phyloP scores from a whole-genome alignment of 1,284 basidiomycete species.

The Meripilus lineatus region DNA sequence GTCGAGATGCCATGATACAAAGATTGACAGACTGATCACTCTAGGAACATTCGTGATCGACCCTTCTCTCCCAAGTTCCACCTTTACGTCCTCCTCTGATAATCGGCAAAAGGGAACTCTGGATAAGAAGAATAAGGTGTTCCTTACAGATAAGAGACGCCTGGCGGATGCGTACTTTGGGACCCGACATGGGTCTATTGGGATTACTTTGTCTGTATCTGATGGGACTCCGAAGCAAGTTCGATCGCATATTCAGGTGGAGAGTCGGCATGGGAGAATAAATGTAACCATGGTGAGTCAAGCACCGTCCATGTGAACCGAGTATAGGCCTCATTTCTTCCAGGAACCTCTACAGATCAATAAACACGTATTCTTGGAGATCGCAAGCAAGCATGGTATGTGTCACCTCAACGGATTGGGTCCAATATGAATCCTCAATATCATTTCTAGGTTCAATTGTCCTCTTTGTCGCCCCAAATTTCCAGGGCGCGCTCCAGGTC shows the following conservation, averaged over 20 bases:
- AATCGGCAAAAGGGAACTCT: not conserved
- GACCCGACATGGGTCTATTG: no score
- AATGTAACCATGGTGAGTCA: no score
- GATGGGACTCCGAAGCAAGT: no score
- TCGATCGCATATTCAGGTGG: no score
- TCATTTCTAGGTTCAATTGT: not conserved
- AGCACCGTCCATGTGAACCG: no score
- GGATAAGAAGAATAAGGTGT: not conserved
- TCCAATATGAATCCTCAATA: not conserved
- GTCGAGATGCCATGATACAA: not conserved
- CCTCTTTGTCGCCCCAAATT: not conserved
- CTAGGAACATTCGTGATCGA: not conserved
- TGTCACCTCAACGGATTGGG: not conserved
- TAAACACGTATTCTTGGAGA: not conserved
- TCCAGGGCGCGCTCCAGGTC: not conserved
- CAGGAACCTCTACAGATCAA: not conserved
- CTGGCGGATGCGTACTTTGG: not conserved
- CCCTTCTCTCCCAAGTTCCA: not conserved
- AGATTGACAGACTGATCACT: not conserved
- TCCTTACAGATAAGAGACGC: not conserved
- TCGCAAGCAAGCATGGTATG: not conserved
- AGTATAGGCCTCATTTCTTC: no score
- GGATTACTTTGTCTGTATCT: no score
- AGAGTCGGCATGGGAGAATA: no score
- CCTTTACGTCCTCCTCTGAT: not conserved